Evolutionary conservation across 306 rosid species (phyloP).

Genomic region (Prunus armeniaca): DNA sequence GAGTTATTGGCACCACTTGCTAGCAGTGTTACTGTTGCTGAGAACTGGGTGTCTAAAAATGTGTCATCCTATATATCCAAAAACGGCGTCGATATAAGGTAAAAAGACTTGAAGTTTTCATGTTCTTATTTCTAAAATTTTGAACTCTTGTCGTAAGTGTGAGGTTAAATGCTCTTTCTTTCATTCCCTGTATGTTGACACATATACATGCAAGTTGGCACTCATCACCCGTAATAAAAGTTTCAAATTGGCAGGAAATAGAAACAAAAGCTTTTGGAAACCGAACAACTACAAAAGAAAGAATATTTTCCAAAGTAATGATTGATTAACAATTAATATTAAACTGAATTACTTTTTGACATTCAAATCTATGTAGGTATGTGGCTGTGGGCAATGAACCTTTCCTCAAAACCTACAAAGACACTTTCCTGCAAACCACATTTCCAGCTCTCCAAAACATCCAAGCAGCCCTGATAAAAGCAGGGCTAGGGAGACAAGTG

Average conservation of each 20-base stretch:
- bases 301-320: neutral
- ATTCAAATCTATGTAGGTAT: conserved; percentile 31
- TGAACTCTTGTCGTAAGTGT: neutral
- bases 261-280: too few species aligned
- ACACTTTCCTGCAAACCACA: conserved; percentile 48
- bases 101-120: neutral
- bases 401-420: conserved; percentile 70
- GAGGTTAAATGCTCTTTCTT: neutral
- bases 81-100: conserved; percentile 72
- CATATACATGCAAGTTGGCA: too few species aligned
- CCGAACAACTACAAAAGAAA: too few species aligned
- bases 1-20: conserved; percentile 71
- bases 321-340: neutral
- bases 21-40: conserved; percentile 55
- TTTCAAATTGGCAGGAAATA: too few species aligned
- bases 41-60: conserved; percentile 73
- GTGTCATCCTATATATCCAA: conserved; percentile 68
- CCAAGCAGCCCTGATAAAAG: conserved; percentile 88
- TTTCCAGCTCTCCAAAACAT: conserved; percentile 86
- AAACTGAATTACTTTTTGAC: neutral
- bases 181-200: too few species aligned
- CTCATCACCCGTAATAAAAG: too few species aligned
- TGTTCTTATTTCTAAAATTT: neutral
- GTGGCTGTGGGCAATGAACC: conserved; percentile 96
- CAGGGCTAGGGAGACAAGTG: conserved; percentile 85